Percentiles rank a stretch among this genome's conserved stretches.
These are phyloP conservation scores for Termitomyces sp. DNA, from an alignment of 768 basidiomycete species.

Conservation along the genomic window DNA sequence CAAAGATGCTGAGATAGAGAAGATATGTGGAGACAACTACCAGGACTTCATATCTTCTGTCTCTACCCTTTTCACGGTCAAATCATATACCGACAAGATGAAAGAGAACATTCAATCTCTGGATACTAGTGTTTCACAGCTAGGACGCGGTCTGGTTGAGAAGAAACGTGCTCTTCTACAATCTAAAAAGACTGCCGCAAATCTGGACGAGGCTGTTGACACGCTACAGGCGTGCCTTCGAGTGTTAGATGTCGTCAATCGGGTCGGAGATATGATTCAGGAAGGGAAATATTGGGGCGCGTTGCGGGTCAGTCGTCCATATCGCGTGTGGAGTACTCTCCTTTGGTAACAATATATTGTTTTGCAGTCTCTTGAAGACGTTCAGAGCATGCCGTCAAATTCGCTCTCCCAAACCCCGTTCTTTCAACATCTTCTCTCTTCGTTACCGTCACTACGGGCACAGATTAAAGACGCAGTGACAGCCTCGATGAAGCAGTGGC, in stretches of 20 bases:
- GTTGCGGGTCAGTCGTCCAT: slow-evolving; percentile 66
- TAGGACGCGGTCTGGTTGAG: slow-evolving; percentile 83
- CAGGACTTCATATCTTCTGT: slow-evolving; percentile 97
- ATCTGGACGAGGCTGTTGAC: slow-evolving; percentile 96
- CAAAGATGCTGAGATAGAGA: slow-evolving; percentile 95
- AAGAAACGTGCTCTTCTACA: slow-evolving; percentile 90
- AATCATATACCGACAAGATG: slow-evolving; percentile 93
- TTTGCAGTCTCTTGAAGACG: slow-evolving; percentile 87
- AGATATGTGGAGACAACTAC: slow-evolving; percentile 93
- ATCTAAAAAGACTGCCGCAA: slow-evolving; percentile 87
- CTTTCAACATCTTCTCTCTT: slow-evolving; percentile 86
- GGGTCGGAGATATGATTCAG: slow-evolving; percentile 89
- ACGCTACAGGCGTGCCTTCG: slow-evolving; percentile 89
- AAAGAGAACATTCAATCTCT: slow-evolving; percentile 87
- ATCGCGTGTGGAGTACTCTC: slow-evolving; percentile 23
- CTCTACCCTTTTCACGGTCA: slow-evolving; percentile 92
- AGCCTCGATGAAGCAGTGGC: slow-evolving; percentile 94
- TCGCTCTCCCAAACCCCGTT: slow-evolving; percentile 90
- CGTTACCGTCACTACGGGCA: slow-evolving; percentile 81
- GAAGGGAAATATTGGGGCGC: slow-evolving; percentile 97
- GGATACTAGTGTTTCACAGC: slow-evolving; percentile 82
- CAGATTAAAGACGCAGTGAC: slow-evolving; percentile 94
- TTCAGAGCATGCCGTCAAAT: slow-evolving; percentile 83
- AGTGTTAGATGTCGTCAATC: slow-evolving; percentile 87
- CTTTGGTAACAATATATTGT: slow-evolving; percentile 23